A percentile compares a stretch with the other conserved stretches of the same genome.
phyloP scores from a whole-genome alignment of 257 asterid genomes.

The Fraxinus pennsylvanica region DNA sequence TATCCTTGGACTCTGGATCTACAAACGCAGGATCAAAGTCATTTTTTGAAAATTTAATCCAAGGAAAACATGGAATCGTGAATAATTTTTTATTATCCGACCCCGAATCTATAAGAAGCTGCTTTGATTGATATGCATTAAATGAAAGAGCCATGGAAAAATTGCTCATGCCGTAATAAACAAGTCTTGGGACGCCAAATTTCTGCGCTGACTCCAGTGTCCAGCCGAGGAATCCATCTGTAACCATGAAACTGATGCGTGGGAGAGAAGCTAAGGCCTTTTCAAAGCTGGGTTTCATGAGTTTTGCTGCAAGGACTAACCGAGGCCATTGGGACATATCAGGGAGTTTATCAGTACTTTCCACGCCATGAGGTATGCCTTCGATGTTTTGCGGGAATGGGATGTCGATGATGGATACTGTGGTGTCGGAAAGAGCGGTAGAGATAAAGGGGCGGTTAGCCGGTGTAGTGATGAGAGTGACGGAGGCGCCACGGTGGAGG shows the following conservation, averaged over 20 bases:
- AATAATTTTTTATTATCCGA: constrained; percentile 26
- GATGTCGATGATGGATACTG: constrained; percentile 28
- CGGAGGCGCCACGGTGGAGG: constrained; percentile 31
- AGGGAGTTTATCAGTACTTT: constrained; percentile 54
- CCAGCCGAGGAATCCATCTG: constrained; percentile 54
- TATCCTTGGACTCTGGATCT: constrained; percentile 21
- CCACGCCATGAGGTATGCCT: constrained; percentile 41
- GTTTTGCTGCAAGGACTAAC: constrained; percentile 31
- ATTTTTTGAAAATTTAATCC: constrained; percentile 33
- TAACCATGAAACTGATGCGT: constrained; percentile 28
- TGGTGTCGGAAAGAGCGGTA: constrained; percentile 27
- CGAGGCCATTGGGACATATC: constrained; percentile 34
- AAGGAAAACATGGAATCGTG: constrained; percentile 32
- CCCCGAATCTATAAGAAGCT: neutral
- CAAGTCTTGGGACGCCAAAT: constrained; percentile 39
- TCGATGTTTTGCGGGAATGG: constrained; percentile 43
- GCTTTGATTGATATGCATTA: neutral
- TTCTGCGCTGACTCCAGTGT: constrained; percentile 42
- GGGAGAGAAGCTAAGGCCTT: constrained; percentile 30
- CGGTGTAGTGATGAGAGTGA: constrained; percentile 53
- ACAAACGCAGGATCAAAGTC: constrained; percentile 25
- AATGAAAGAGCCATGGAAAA: neutral
- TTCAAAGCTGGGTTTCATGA: constrained; percentile 48
- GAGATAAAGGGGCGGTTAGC: constrained; percentile 44
- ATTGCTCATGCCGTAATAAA: constrained; percentile 28